Evolutionary conservation across 345 rosid species (phyloP), one percentile per base, ranked within the genome.

Genomic region (Pistacia vera): DNA sequence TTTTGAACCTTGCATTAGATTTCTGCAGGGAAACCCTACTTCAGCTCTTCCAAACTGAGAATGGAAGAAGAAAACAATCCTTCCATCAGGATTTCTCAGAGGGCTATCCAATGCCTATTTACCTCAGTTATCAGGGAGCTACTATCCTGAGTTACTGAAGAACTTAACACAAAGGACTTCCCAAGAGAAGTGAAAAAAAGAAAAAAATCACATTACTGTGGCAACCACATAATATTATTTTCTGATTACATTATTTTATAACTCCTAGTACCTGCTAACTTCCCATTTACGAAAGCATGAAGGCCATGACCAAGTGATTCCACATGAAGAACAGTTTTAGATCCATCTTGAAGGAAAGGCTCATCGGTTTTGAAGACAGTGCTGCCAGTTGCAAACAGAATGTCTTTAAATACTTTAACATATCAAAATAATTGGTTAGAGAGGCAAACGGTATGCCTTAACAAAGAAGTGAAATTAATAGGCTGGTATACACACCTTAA

Each of bases 221-320:
- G 46, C 46, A 41, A 41, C 9, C 46, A 41, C 8, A 41, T 41
- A 5, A 41, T 67, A 18, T 54, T 18, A 54, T 46, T n/a, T 28
- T 17, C 64, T 58, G 17, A 69, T 48, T 20, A 30, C 10, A 57
- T 46, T n/a, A 59, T 20, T 67, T 52, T 11, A 28, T 71, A 14
- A 28, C 71, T 66, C 51, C 44, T 58, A 12, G 77, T 70, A 95
- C 99, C 99, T 70, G 89, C 88, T 70, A 88, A 89, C 79, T 95
- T 90, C 75, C 92, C 91, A 70, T 95, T 95, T 57, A 93, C 77
- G 80, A 89, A 95, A 80, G 88, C 91, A 83, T 86, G 90, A 74
- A 95, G 93, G 64, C 80, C 91, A 76, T 93, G 99, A 73, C 99
- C 99, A 71, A 88, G 90, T 41, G 99, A 95, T 80, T 89, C 85